Evolutionary conservation across 768 basidiomycete genomes (phyloP), one percentile per base, ranked within the genome.

Genomic region (Naematelia aurantialba): DNA sequence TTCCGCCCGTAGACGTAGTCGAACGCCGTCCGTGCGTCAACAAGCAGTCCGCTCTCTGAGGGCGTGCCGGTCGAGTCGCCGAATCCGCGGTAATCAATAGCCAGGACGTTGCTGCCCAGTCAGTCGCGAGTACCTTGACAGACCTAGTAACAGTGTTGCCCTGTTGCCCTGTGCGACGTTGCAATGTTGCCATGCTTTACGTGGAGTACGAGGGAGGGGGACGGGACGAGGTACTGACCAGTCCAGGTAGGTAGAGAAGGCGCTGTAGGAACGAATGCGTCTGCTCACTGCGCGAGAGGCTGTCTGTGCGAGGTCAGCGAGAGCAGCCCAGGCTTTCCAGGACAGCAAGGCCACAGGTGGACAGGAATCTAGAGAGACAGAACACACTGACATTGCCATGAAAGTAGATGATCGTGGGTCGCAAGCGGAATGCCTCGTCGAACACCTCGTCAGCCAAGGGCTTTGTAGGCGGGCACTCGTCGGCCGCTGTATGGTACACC

Each of bases 81-180:
- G 68, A 88, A 98, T 1, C 93, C 93, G 50, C 93, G 84, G 74
- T 97, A 98, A 77, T 98, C 94, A 31, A 90, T 84, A 1, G 85
- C 85, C 24, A 97, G 79, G 13, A 96, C 86, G 73, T 93, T 93
- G 19, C 83, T 83, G 89, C 78, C n/a, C n/a, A n/a, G n/a, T n/a
- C n/a, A n/a, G n/a, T n/a, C n/a, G n/a, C n/a, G n/a, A n/a, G n/a
- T n/a, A n/a, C n/a, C n/a, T n/a, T n/a, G n/a, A n/a, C n/a, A n/a
- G n/a, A n/a, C n/a, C n/a, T n/a, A n/a, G n/a, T n/a, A n/a, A n/a
- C n/a, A n/a, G n/a, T n/a, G n/a, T n/a, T n/a, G n/a, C n/a, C n/a
- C n/a, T n/a, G n/a, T n/a, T n/a, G n/a, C n/a, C n/a, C n/a, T n/a
- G n/a, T n/a, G n/a, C n/a, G n/a, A n/a, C n/a, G n/a, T n/a, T n/a